Evolutionary conservation across 164 flowering plant species (phyloP).

Genomic region (Vitis amurensis): DNA sequence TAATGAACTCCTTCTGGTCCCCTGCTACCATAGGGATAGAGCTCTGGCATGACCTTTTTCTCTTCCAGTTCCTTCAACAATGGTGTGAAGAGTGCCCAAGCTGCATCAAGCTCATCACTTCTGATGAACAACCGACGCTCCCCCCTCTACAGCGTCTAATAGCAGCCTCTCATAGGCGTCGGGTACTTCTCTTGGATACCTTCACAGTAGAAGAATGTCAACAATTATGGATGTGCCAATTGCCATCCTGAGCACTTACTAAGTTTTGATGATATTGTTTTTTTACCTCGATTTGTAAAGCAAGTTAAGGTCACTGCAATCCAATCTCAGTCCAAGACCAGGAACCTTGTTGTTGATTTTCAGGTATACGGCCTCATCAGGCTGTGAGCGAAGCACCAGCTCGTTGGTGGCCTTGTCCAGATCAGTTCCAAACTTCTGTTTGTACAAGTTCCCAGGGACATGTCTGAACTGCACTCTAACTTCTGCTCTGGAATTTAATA

Average conservation of each 20-base stretch:
- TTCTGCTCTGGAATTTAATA: constrained; percentile 52
- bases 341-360: constrained; percentile 75
- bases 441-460: constrained; percentile 70
- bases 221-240: no score
- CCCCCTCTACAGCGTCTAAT: constrained; percentile 71
- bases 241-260: no score
- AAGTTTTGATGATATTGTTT: not conserved
- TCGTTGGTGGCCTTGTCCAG: constrained; percentile 62
- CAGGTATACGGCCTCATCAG: constrained; percentile 68
- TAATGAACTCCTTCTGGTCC: constrained; percentile 70
- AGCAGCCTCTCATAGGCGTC: constrained; percentile 71
- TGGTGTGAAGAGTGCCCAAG: constrained; percentile 73
- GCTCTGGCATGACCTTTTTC: constrained; percentile 54
- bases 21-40: constrained; percentile 57
- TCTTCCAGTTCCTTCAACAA: constrained; percentile 60
- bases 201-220: constrained; percentile 4
- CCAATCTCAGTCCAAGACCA: constrained; percentile 69
- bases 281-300: constrained; percentile 57
- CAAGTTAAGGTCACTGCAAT: constrained; percentile 57
- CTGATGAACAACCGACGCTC: constrained; percentile 63
- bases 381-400: constrained; percentile 62
- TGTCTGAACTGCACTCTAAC: constrained; percentile 73
- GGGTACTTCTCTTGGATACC: constrained; percentile 57
- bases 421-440: constrained; percentile 41
- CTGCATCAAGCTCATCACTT: constrained; percentile 77